Conservation (phyloP, 345 rosid genomes). For the Zanthoxylum bungeanum region DNA sequence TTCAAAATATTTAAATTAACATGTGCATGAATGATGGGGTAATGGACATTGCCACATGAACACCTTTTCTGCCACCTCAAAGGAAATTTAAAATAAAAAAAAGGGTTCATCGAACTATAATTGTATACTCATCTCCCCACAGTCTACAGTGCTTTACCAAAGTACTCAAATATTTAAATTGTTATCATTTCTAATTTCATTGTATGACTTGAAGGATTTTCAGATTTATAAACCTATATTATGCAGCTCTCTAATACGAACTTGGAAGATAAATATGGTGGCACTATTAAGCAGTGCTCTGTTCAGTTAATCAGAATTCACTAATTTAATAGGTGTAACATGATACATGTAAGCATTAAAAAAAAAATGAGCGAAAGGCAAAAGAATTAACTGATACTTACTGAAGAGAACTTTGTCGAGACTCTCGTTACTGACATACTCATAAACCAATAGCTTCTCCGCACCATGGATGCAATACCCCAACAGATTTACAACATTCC, state of each 20-base stretch:
- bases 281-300: background rate
- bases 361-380: background rate
- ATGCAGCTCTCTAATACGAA: background rate
- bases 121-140: background rate
- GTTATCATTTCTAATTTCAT: background rate
- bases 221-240: background rate
- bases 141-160: background rate
- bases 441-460: constrained; percentile 92
- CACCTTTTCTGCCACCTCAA: no score
- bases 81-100: no score
- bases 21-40: no score
- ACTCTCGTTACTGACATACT: constrained; percentile 78
- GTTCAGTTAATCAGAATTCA: background rate
- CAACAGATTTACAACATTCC: constrained; percentile 81
- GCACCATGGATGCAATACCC: constrained; percentile 82
- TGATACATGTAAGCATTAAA: background rate
- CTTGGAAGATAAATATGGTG: background rate
- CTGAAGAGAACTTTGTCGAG: constrained; percentile 94
- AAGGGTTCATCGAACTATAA: no score
- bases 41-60: no score
- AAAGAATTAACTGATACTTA: constrained; percentile 34
- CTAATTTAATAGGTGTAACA: background rate
- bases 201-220: background rate
- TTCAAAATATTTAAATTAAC: no score
- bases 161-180: background rate